Conservation (phyloP, 139 green algal species). For the Closterium sp. region DNA sequence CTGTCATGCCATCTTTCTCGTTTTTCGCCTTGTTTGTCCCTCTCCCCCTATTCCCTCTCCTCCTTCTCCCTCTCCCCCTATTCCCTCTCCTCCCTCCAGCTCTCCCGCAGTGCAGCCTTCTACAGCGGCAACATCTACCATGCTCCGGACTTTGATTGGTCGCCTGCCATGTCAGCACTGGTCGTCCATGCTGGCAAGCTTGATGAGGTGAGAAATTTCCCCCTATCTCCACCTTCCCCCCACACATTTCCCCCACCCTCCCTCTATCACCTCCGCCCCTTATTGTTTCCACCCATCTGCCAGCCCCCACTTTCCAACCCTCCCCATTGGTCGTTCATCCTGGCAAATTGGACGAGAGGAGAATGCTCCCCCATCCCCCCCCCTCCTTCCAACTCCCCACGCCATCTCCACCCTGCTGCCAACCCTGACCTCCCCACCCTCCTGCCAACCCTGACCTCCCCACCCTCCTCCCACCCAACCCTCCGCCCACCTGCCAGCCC, state of each 20-base stretch:
- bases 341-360: too few species aligned
- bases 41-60: neutral
- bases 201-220: conserved; percentile 27
- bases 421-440: too few species aligned
- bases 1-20: too few species aligned
- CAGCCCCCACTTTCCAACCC: too few species aligned
- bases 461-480: too few species aligned
- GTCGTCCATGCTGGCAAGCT: conserved; percentile 27
- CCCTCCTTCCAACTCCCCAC: neutral
- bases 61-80: neutral
- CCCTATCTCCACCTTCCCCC: too few species aligned
- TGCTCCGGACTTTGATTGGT: neutral
- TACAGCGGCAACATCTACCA: conserved; percentile 15
- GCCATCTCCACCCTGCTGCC: too few species aligned
- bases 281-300: too few species aligned
- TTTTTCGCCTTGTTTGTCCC: too few species aligned
- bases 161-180: conserved; percentile 11
- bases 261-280: neutral
- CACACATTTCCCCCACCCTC: neutral
- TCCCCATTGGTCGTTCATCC: too few species aligned
- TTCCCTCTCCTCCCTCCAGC: neutral
- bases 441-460: too few species aligned
- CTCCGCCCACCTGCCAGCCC: too few species aligned
- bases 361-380: neutral
- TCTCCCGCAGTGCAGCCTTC: neutral